Conservation (phyloP, 768 basidiomycete genomes). For the Hemileccinum rubropunctum region DNA sequence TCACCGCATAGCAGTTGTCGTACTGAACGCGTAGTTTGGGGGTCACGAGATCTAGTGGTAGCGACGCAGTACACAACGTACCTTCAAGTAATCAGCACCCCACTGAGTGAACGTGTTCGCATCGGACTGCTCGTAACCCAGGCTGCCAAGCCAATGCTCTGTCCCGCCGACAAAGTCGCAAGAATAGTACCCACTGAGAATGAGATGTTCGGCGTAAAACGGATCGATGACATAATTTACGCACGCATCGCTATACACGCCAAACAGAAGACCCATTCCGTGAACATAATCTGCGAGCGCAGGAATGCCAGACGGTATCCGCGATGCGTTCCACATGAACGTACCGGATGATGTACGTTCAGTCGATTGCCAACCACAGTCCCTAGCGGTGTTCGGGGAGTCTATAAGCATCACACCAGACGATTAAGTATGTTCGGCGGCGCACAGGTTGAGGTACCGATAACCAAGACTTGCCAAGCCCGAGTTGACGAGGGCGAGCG, state of each 20-base stretch:
- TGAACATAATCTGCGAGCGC: constrained; percentile 10
- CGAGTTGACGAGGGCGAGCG: background rate
- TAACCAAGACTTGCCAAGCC: constrained; percentile 8
- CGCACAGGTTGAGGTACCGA: constrained; percentile 9
- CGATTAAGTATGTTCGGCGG: background rate
- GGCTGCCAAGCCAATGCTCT: constrained; percentile 6
- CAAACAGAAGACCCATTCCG: constrained; percentile 8
- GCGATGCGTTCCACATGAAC: constrained; percentile 9
- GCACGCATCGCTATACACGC: constrained; percentile 13
- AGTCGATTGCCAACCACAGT: constrained; percentile 14
- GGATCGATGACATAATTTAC: background rate
- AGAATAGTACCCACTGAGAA: constrained; percentile 7
- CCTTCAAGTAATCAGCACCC: constrained; percentile 15
- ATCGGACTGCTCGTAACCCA: constrained; percentile 7
- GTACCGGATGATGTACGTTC: constrained; percentile 1
- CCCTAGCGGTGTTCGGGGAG: background rate
- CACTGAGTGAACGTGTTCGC: constrained; percentile 5
- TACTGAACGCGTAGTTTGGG: background rate
- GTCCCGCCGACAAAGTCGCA: constrained; percentile 2
- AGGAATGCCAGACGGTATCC: constrained; percentile 12
- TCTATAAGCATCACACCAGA: background rate
- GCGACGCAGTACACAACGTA: background rate
- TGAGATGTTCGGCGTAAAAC: background rate
- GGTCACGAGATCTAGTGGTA: background rate
- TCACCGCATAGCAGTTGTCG: constrained; percentile 12